Base-by-base conservation (phyloP, 2,329 filamentous ascomycete genomes). In the Xylariaceae sp. region DNA sequence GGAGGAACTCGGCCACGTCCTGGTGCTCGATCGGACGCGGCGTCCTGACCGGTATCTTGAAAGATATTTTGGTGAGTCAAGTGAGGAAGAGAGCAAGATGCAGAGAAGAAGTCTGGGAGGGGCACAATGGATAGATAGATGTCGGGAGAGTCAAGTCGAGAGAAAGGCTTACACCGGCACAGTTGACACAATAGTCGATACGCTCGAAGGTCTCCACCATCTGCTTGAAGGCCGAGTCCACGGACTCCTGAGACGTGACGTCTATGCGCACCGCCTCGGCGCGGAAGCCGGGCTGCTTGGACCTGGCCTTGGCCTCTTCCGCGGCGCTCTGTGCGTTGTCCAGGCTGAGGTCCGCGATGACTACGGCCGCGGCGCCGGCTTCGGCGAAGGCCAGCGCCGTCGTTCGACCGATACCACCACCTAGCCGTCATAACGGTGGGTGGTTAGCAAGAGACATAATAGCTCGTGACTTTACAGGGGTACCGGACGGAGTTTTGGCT, bases 321-420 rank as follows among this genome's bases (percentile, higher is more conserved):
- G 26, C 40, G 8, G 34, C 33, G 3, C 29, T 16, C 9, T 29
- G 19, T 4, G 46, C 45, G 6, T 33, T 12, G 0, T 45, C 38
- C 3, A 48, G 29, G 14, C 49, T 31, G 22, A 50, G 31, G 16
- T 50, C 47, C 6, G 46, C 45, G 2, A 50, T 14, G 5, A 49
- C 8, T 1, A 50, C 1, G 1, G 40, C 44, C 2, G 14, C 19
- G 8, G 27, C 38, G 3, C 47, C 44, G 2, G 12, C 14, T 29
- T 35, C 28, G 5, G 45, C 41, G 10, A 50, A 35, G 3, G 36
- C 36, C 5, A 43, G 7, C 3, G 32, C 32, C 12, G 16, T 19
- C 1, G 37, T 37, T 4, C 22, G 23, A 2, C 37, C 33, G 11
- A 45, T 37, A 1, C 42, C 42, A 16, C 40, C 33, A 2, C 29